These are phyloP conservation scores for Nothomitra cinnamomea DNA, from an alignment of 2,329 filamentous ascomycete species.

Conservation along the genomic window DNA sequence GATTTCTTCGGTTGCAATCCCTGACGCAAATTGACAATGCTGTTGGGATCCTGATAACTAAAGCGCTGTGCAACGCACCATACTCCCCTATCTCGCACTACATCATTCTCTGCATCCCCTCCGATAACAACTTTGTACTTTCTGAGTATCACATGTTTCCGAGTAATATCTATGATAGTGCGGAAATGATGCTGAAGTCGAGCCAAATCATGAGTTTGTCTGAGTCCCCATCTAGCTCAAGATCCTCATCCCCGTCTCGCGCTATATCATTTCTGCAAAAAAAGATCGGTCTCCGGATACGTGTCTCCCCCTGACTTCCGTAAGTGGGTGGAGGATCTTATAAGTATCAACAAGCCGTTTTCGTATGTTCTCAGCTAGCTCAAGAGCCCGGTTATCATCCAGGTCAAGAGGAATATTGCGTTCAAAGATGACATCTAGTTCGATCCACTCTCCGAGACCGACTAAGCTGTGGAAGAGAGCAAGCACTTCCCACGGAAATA, in stretches of 20 bases:
- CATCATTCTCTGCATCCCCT: background rate
- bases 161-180: background rate
- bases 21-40: background rate
- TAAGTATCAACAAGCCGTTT: constrained; percentile 1
- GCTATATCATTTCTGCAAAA: background rate
- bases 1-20: background rate
- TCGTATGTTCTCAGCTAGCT: background rate
- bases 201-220: background rate
- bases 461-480: background rate
- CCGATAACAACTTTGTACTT: background rate
- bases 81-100: background rate
- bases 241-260: background rate
- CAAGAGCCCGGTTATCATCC: background rate
- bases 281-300: background rate
- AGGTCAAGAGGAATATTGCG: background rate
- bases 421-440: background rate
- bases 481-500: background rate
- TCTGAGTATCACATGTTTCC: too few relatives aligned
- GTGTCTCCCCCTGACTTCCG: background rate
- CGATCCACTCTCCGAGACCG: background rate
- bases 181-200: background rate
- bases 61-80: background rate
- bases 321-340: background rate
- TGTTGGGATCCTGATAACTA: background rate
- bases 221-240: background rate